These are phyloP conservation scores for Pseudocercospora fijiensis DNA, from an alignment of 2,329 filamentous ascomycete species.

Conservation along the genomic window DNA sequence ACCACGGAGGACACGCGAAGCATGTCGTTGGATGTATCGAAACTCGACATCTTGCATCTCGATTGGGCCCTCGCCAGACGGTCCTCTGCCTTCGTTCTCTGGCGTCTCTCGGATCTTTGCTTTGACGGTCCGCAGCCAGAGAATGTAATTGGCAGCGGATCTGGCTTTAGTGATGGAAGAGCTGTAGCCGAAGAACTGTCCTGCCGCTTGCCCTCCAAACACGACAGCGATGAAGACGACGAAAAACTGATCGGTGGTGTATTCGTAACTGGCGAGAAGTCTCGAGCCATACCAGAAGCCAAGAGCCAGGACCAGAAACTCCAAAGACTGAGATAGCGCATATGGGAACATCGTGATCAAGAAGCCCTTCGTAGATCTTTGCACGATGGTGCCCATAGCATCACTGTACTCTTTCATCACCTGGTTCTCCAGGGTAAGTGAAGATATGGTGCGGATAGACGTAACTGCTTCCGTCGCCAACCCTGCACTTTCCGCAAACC, in stretches of 20 bases:
- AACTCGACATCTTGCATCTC: slow-evolving; percentile 34
- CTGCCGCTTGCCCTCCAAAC: slow-evolving; percentile 66
- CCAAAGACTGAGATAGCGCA: slow-evolving; percentile 37
- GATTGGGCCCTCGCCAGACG: slow-evolving; percentile 28
- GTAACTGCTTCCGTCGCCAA: slow-evolving; percentile 40
- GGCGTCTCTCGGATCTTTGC: slow-evolving; percentile 42
- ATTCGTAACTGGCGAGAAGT: slow-evolving; percentile 37
- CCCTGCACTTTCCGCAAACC: slow-evolving; percentile 38
- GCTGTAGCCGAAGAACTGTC: slow-evolving; percentile 65
- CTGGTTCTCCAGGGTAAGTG: slow-evolving; percentile 35
- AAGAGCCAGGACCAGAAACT: slow-evolving; percentile 36
- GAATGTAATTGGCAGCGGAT: slow-evolving; percentile 46
- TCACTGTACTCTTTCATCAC: slow-evolving; percentile 35
- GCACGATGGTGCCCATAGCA: slow-evolving; percentile 33
- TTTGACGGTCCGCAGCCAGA: slow-evolving; percentile 44
- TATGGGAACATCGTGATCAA: slow-evolving; percentile 33
- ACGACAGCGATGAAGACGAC: slow-evolving; percentile 62
- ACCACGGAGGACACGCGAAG: slow-evolving; percentile 32
- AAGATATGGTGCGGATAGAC: slow-evolving; percentile 39
- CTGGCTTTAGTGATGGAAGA: slow-evolving; percentile 40
- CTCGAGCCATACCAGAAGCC: slow-evolving; percentile 41
- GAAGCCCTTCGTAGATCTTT: slow-evolving; percentile 22
- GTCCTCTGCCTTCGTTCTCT: slow-evolving; percentile 36
- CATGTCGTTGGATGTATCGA: slow-evolving; percentile 31
- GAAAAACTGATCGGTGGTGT: slow-evolving; percentile 50